Base-by-base conservation (phyloP, 768 basidiomycete genomes). In the Termitomyces sp. region DNA sequence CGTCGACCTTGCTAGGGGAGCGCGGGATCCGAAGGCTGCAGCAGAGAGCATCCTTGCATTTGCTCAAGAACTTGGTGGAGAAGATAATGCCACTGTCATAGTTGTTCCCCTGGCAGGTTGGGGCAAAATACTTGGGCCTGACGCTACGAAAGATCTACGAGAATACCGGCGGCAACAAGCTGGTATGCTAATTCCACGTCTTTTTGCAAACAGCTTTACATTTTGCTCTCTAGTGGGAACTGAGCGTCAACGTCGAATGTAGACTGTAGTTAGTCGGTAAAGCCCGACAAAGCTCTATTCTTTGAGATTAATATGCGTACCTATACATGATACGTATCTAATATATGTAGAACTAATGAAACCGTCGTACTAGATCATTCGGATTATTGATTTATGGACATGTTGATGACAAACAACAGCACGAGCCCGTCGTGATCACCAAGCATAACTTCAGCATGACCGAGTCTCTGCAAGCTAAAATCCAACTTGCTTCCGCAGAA, bases 81-180 rank as follows among this genome's bases (percentile, higher is more conserved):
- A 91, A 62, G 97, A 99, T 70, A 99, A 99, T 70, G 85, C 89
- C 43, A 97, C 94, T 1, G 91, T 83, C 10, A 82, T 99, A 44
- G 91, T 98, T 14, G 83, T 98, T 9, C 97, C 97, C 6, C 81
- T 98, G 8, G 84, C 88, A 8, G 95, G 96, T 18, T 99, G 97
- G 96, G 91, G 90, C 3, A 82, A 85, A 61, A 79, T 91, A 1
- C 78, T 75, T 26, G 96, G 93, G 0, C 82, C 84, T 26, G 96
- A 98, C 68, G 79, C 79, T 61, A 97, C 95, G 1, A 86, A 85
- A 62, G 88, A 87, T 38, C 75, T 97, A 57, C 78, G 96, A 55
- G 88, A 94, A 68, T 97, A 93, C 70, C 75, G 94, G 67, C 77
- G 80, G 43, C 74, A 77, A 58, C 85, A 87, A 78, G 83, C 85